Evolutionary conservation across 1,139 yeast species (phyloP), one percentile per base, ranked within the genome.

Genomic region (Pichia sp.): DNA sequence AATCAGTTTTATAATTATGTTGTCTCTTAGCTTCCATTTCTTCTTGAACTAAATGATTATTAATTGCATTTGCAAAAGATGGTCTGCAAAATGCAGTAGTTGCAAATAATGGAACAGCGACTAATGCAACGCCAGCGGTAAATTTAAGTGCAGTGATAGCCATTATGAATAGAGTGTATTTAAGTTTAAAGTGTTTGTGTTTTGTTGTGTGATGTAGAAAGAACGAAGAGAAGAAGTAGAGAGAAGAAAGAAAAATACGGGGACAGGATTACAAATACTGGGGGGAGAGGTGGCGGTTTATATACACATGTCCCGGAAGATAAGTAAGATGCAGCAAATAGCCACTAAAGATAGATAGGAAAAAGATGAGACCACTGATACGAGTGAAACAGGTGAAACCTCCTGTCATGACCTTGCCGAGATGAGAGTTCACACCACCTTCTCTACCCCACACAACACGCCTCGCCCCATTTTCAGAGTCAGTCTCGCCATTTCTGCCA

Each of bases 31-130:
- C 51, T 42, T 59, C 61, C 35, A 54, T 38, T 42, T 47, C 50
- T 44, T 60, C 62, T 45, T 57, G 62, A 23, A 55, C 52, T 22
- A 60, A 45, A 37, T 57, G 58, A 20, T 52, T 51, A 38, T 56
- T 48, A 45, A 60, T 57, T 6, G 62, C 60, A 38, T 59, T 60
- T 7, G 62, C 60, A 45, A 58, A 60, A 2, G 60, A 53, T 32
- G 63, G 63, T 52, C 63, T 57, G 19, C 56, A 52, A 22, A 48
- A 44, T 5, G 46, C 28, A 1, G 59, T 51, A 4, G 60, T 50
- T 8, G 53, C 40, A 26, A 47, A 46, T 25, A 58, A 35, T 35
- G 63, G 63, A 26, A 54, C 46, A 6, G 61, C 52, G 16, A 50
- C 62, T n/a, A 57, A 35, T 4, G 54, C 43, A 30, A 58, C 53